Conservation (phyloP, 164 flowering plant genomes). For the Magnolia changhungtana region DNA sequence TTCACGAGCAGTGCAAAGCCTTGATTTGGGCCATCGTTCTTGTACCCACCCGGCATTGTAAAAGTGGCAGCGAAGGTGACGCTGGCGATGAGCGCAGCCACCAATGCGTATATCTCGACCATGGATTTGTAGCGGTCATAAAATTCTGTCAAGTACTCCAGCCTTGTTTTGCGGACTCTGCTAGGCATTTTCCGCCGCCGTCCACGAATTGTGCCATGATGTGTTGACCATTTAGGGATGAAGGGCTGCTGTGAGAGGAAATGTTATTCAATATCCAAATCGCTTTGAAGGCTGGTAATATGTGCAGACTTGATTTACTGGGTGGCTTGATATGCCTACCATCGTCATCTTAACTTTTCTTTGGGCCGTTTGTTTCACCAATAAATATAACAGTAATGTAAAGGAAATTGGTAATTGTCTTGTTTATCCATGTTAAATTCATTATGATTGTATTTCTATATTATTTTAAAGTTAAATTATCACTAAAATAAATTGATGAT, state of each 20-base stretch:
- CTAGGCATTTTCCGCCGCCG: not conserved
- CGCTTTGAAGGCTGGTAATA: not conserved
- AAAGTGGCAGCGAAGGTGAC: not conserved
- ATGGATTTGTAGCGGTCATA: not conserved
- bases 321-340: not conserved
- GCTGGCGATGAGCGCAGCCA: not conserved
- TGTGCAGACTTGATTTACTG: too few relatives aligned
- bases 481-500: too few relatives aligned
- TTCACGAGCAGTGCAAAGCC: not conserved
- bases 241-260: not conserved
- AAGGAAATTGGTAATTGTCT: too few relatives aligned
- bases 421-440: too few relatives aligned
- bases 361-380: too few relatives aligned
- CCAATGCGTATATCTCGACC: not conserved
- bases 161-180: not conserved
- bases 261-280: not conserved
- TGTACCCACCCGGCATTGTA: constrained; percentile 1
- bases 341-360: not conserved
- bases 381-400: too few relatives aligned
- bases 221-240: not conserved
- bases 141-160: too few relatives aligned
- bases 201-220: not conserved
- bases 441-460: too few relatives aligned
- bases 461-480: too few relatives aligned
- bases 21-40: not conserved